A percentile compares a stretch with the other conserved stretches of the same genome.
phyloP scores from a whole-genome alignment of 768 basidiomycete genomes.

The Pisolithus albus region DNA sequence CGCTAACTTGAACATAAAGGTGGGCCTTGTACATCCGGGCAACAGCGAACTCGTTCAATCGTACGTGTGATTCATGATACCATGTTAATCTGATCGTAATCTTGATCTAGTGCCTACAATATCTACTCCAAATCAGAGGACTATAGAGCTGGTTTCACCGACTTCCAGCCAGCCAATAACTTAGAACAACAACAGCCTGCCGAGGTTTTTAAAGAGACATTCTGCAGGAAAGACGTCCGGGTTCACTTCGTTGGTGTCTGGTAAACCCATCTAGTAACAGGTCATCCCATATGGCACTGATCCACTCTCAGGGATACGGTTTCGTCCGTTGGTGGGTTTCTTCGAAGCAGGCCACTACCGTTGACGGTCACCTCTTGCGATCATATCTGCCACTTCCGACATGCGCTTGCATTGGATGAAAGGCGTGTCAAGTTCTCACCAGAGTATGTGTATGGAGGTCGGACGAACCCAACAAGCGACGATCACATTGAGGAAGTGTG shows the following conservation, averaged over 20 bases:
- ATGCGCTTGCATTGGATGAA: conserved; percentile 43
- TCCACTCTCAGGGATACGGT: conserved; percentile 37
- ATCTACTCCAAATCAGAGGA: conserved; percentile 26
- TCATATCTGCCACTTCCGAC: conserved; percentile 38
- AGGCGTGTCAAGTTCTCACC: conserved; percentile 42
- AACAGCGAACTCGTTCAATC: conserved; percentile 38
- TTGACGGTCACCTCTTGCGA: conserved; percentile 22
- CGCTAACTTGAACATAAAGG: conserved; percentile 17
- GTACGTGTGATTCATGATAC: conserved; percentile 11
- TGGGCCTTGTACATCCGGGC: conserved; percentile 35
- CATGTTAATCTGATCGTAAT: background rate
- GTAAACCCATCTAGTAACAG: conserved; percentile 20
- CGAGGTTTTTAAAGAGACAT: conserved; percentile 29
- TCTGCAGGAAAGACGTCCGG: conserved; percentile 27
- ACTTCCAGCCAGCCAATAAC: conserved; percentile 4
- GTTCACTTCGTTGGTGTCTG: conserved; percentile 43
- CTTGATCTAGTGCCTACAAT: conserved; percentile 30
- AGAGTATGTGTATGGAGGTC: conserved; percentile 32
- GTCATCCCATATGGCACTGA: background rate
- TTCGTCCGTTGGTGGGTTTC: conserved; percentile 36
- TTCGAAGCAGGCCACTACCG: conserved; percentile 27
- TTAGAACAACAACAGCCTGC: conserved; percentile 17
- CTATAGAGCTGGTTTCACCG: no score
- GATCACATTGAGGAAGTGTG: conserved; percentile 35
- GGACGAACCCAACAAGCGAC: conserved; percentile 5